These are phyloP conservation scores for Climacium dendroides DNA, from an alignment of 225 moss, liverwort and hornwort genomes.

Conservation along the genomic window DNA sequence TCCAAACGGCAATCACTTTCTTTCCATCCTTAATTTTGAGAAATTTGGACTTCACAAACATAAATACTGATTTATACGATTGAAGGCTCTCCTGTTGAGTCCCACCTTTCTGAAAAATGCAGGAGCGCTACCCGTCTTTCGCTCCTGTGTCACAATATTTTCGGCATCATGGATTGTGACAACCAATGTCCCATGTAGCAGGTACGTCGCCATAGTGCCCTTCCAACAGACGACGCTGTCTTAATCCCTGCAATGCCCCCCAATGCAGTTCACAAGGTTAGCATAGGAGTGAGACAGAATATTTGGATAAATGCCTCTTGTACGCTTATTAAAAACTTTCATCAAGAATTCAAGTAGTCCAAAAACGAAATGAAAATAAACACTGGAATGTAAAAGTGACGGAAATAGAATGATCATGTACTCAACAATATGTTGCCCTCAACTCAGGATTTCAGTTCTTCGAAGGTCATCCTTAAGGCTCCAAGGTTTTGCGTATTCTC, in stretches of 20 bases:
- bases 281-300: background rate
- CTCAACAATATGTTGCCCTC: background rate
- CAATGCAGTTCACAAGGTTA: background rate
- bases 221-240: background rate
- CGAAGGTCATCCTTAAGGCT: background rate
- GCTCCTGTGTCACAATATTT: constrained; percentile 25
- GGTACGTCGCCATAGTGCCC: constrained; percentile 34
- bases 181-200: constrained; percentile 50
- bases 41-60: background rate
- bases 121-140: constrained; percentile 37
- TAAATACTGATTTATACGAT: background rate
- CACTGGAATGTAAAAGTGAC: background rate
- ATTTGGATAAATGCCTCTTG: background rate
- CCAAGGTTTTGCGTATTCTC: background rate
- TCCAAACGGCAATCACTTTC: background rate
- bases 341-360: background rate
- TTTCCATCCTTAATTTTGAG: background rate
- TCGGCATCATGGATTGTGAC: constrained; percentile 40
- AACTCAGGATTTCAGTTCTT: background rate
- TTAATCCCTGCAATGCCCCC: background rate
- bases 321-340: background rate
- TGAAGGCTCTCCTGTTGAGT: background rate
- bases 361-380: background rate
- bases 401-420: background rate
- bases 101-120: constrained; percentile 34